Evolutionary conservation across 2,329 filamentous ascomycete genomes (phyloP), one percentile per base, ranked within the genome.

Genomic region (Gaeumannomyces tritici): DNA sequence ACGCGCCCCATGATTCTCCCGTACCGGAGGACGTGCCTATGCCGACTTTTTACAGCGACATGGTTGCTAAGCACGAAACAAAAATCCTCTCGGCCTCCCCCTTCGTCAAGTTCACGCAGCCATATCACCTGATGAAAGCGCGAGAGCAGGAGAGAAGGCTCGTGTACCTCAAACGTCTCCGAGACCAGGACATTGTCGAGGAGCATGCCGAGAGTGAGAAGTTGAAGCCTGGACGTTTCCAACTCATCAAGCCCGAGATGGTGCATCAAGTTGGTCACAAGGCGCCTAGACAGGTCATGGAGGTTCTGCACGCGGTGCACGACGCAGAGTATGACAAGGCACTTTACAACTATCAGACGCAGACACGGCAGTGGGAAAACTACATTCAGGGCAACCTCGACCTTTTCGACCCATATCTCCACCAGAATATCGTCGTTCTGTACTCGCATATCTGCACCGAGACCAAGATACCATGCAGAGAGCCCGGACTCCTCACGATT

Each of bases 271-370:
- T 91, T 57, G 86, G 91, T 0, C 88, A 90, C 61, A 88, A 88
- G 68, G 89, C 91, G 4, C 90, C 93, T 0, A 86, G 86, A 57
- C 91, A 96, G 70, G 90, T 97, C 35, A 92, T 93, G 77, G 93
- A 98, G 69, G 91, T 98, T 59, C 77, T 99, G 8, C 92, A 95
- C 72, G 95, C 95, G 27, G 93, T 97, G 15, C 93, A 98, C 73
- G 91, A 97, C 71, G 93, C 93, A 2, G 95, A 99, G 73, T 97
- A 98, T 69, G 93, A 99, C 72, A 96, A 95, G 74, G 93, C 93
- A 1, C 77, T 96, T 42, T 91, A 97, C 74, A 92, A 93, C 68
- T 99, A 98, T 71, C 86, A 92, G 72, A 97, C 91, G 0, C 93
- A 98, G 72, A 96, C 92, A 63, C 86, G 91, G 33, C 93, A 97